Percentiles rank a stretch among this genome's conserved stretches.
These are phyloP conservation scores for Fusarium newnesense DNA, from an alignment of 2,329 filamentous ascomycete genomes.

Conservation along the genomic window DNA sequence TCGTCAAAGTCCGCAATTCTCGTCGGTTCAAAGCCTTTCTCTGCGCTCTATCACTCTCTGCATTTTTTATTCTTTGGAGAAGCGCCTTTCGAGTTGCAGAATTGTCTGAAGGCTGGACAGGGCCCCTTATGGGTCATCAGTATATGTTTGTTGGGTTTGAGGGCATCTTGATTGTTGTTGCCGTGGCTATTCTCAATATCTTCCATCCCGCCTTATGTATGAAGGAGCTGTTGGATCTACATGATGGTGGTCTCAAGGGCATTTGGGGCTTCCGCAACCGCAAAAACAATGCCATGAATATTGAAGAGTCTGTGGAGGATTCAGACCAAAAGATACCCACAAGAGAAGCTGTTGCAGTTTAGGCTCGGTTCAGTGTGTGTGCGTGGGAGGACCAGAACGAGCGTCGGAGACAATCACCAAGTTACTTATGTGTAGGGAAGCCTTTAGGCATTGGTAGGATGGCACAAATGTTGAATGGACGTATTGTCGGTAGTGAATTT, in stretches of 20 bases:
- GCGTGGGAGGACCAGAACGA: neutral
- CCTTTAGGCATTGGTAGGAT: neutral
- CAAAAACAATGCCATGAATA: constrained; percentile 5
- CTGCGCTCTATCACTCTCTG: constrained; percentile 64
- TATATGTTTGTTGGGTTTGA: constrained; percentile 68
- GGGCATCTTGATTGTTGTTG: constrained; percentile 62
- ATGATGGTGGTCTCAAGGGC: constrained; percentile 42
- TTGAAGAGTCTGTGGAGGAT: constrained; percentile 23
- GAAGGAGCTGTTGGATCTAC: constrained; percentile 42
- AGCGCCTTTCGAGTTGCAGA: constrained; percentile 74
- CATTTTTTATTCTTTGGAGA: constrained; percentile 71
- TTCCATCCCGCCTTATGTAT: constrained; percentile 47
- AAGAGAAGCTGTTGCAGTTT: constrained; percentile 14
- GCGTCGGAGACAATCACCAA: neutral
- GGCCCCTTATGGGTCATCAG: constrained; percentile 65
- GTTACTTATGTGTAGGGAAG: neutral
- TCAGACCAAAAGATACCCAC: constrained; percentile 15
- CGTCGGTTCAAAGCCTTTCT: constrained; percentile 64
- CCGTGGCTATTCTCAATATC: constrained; percentile 56
- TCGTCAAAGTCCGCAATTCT: constrained; percentile 52
- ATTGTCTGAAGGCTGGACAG: constrained; percentile 71
- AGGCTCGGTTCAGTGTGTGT: neutral
- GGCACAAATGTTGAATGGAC: neutral
- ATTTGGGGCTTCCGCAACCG: constrained; percentile 42
- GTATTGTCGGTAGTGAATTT: neutral